Percentiles rank a stretch among this genome's conserved stretches.
phyloP scores from a whole-genome alignment of 305 asterid genomes.

The Fraxinus sp. region DNA sequence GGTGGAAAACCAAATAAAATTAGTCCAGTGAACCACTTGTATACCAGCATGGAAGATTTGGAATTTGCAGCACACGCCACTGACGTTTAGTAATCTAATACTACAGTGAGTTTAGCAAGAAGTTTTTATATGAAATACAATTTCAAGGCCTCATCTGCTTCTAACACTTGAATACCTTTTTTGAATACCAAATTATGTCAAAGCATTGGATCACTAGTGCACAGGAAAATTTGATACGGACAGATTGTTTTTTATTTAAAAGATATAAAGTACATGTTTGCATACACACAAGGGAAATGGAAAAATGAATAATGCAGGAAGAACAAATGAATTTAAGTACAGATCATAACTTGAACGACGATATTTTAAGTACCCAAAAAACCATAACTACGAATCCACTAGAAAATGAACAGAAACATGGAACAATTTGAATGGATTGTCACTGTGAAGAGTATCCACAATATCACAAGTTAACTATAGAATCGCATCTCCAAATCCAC shows the following conservation, averaged over 20 bases:
- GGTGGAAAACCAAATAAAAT: background rate
- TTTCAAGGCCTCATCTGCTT: background rate
- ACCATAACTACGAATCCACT: background rate
- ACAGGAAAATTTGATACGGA: background rate
- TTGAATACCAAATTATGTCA: background rate
- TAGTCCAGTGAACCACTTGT: background rate
- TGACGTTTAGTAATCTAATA: background rate
- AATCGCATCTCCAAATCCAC: background rate
- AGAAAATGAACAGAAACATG: background rate
- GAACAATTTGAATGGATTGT: background rate
- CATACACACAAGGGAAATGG: slow-evolving; percentile 1
- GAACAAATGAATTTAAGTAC: background rate
- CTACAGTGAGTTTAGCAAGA: background rate
- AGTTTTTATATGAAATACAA: background rate
- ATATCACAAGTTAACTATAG: background rate
- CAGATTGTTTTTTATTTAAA: background rate
- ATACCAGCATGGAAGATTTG: background rate
- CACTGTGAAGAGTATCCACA: background rate
- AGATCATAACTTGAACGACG: background rate
- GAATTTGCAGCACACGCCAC: background rate
- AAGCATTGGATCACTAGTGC: background rate
- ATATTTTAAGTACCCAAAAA: background rate
- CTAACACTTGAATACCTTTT: background rate
- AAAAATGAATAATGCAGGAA: background rate
- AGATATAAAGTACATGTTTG: background rate